Percentiles rank a stretch among this genome's conserved stretches.
Evolutionary conservation across 2,329 filamentous ascomycete species (phyloP).

Genomic region (Aureobasidium sp.): DNA sequence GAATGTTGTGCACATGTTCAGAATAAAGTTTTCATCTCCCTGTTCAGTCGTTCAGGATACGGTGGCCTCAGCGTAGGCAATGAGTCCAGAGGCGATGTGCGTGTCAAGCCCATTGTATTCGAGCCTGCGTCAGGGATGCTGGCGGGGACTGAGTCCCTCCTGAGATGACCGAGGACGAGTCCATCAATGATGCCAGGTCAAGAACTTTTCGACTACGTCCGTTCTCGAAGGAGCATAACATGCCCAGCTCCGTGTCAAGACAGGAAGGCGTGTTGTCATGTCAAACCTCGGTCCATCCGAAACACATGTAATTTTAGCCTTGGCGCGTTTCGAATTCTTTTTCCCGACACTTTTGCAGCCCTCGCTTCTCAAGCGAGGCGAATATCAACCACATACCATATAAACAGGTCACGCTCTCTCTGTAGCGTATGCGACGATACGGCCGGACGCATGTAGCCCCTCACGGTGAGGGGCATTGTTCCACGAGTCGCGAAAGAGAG

Average conservation of each 20-base stretch:
- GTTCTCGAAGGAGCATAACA: not conserved
- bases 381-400: not conserved
- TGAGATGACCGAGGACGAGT: too few species aligned
- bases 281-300: not conserved
- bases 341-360: not conserved
- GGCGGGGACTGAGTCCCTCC: too few species aligned
- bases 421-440: not conserved
- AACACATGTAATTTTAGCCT: constrained; percentile 5
- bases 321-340: constrained; percentile 12
- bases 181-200: not conserved
- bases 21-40: too few species aligned
- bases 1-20: too few species aligned
- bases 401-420: not conserved
- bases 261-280: constrained; percentile 2
- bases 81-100: too few species aligned
- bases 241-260: not conserved
- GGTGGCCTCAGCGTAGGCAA: too few species aligned
- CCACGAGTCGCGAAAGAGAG: not conserved
- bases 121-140: too few species aligned
- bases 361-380: not conserved
- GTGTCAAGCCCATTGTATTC: too few species aligned
- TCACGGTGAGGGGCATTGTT: not conserved
- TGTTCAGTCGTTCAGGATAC: too few species aligned
- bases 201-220: not conserved
- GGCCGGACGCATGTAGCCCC: not conserved